Conservation (phyloP, 2,329 filamentous ascomycete species). For the Cordyceps fumosorosea region DNA sequence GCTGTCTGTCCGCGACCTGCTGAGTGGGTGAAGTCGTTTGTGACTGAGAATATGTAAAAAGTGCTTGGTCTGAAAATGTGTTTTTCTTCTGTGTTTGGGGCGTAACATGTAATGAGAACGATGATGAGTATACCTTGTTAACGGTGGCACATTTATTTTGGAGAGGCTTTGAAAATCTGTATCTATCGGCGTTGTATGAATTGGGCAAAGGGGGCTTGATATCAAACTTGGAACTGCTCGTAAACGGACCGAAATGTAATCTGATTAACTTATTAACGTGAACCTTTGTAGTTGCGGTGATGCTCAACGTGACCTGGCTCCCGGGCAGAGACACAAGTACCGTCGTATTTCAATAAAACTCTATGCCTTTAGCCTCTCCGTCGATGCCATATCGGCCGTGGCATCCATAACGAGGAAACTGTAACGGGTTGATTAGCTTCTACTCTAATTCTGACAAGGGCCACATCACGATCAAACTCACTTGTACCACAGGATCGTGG, state of each 20-base stretch:
- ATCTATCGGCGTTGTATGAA: neutral
- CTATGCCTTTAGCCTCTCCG: slow-evolving; percentile 63
- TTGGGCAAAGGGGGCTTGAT: neutral
- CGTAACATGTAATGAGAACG: neutral
- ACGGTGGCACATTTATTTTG: neutral
- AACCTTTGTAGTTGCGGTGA: neutral
- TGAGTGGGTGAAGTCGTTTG: slow-evolving; percentile 37
- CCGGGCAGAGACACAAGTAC: neutral
- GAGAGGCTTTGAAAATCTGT: neutral
- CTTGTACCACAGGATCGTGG: slow-evolving; percentile 91
- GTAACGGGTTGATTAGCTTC: slow-evolving; percentile 19
- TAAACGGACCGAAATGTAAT: neutral
- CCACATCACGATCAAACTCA: slow-evolving; percentile 45
- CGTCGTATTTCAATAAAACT: neutral
- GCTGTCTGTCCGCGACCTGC: slow-evolving; percentile 48
- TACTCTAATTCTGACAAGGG: neutral
- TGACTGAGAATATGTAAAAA: neutral
- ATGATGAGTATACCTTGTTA: neutral
- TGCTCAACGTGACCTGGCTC: neutral
- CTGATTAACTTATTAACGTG: neutral
- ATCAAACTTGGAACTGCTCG: neutral
- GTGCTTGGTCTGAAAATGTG: neutral
- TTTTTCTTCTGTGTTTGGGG: neutral
- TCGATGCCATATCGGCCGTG: slow-evolving; percentile 68
- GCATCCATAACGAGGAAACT: slow-evolving; percentile 86